These are phyloP conservation scores for Lithospermum erythrorhizon DNA, from an alignment of 257 asterid genomes.

Conservation along the genomic window DNA sequence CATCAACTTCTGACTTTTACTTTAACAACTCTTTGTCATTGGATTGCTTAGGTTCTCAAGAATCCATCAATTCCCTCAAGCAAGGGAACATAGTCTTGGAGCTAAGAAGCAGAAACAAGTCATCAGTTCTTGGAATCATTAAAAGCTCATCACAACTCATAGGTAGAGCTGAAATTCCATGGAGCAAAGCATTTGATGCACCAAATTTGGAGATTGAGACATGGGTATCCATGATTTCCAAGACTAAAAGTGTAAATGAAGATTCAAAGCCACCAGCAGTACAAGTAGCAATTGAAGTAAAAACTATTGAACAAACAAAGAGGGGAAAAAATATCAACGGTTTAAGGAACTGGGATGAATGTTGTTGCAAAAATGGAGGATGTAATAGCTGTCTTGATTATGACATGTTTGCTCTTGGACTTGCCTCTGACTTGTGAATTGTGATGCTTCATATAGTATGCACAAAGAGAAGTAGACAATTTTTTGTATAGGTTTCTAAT, in stretches of 20 bases:
- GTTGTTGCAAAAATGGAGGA: constrained; percentile 16
- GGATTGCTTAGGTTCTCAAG: constrained; percentile 31
- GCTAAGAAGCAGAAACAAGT: constrained; percentile 33
- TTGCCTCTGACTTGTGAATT: constrained; percentile 21
- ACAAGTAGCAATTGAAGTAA: constrained; percentile 30
- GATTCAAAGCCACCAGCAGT: constrained; percentile 44
- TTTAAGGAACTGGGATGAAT: neutral
- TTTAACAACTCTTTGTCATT: constrained; percentile 53
- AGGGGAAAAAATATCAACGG: neutral
- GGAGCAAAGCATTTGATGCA: constrained; percentile 28
- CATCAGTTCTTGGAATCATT: constrained; percentile 22
- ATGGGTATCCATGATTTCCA: constrained; percentile 36
- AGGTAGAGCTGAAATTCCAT: constrained; percentile 50
- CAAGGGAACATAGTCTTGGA: constrained; percentile 32
- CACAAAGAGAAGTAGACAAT: too few relatives aligned
- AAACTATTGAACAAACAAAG: neutral
- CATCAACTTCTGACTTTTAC: constrained; percentile 26
- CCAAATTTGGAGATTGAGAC: constrained; percentile 29
- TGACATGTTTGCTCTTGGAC: constrained; percentile 35
- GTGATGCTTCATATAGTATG: too few relatives aligned
- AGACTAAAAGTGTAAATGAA: constrained; percentile 10
- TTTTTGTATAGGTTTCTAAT: too few relatives aligned
- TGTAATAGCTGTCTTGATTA: constrained; percentile 22
- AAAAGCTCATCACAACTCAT: constrained; percentile 34
- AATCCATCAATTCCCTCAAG: constrained; percentile 23